Evolutionary conservation across 306 rosid genomes (phyloP), one percentile per base, ranked within the genome.

Genomic region (Cucumis hystrix): DNA sequence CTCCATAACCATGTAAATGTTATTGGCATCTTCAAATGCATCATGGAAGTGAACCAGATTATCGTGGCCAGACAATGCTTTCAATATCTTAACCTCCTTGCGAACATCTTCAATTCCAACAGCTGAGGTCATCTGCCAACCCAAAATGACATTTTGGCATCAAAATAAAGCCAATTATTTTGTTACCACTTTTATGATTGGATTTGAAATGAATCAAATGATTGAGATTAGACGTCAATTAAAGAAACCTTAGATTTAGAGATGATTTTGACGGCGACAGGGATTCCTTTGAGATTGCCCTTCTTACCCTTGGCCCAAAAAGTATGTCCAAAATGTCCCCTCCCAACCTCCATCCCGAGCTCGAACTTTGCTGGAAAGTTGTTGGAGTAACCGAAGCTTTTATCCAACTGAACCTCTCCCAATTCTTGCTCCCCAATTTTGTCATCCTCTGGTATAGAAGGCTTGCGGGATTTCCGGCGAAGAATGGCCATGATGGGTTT

Each of bases 291-390:
- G 60, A 92, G 97, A 76, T 90, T 91, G 51, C 97, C 98, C 74
- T 88, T 95, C 86, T 86, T 92, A 40, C 92, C 92, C 63, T 87
- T 92, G 6, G 98, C 98, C 92, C 87, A 83, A 70, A 97, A 95
- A 71, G 98, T 95, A 61, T 95, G 96, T 80, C 98, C 98, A 52
- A 95, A 95, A 92, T 95, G 98, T 43, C 98, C 98, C 74, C 98
- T 91, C 45, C 98, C 98, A 35, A 92, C 89, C 86, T 92, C 97
- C 77, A 87, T 95, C 78, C 96, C 98, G 30, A 95, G 79, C 85
- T 95, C 98, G 35, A 87, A 95, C 78, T 84, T 90, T 0, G 96
- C 96, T 61, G 91, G 96, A 69, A 92, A 83, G 87, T 92, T 95
- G 87, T 87, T 92, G 11, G 82, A 83, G 80, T 90, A 95, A 17